Evolutionary conservation across 1,284 basidiomycete genomes (phyloP).

Genomic region (Exobasidium rhododendri): DNA sequence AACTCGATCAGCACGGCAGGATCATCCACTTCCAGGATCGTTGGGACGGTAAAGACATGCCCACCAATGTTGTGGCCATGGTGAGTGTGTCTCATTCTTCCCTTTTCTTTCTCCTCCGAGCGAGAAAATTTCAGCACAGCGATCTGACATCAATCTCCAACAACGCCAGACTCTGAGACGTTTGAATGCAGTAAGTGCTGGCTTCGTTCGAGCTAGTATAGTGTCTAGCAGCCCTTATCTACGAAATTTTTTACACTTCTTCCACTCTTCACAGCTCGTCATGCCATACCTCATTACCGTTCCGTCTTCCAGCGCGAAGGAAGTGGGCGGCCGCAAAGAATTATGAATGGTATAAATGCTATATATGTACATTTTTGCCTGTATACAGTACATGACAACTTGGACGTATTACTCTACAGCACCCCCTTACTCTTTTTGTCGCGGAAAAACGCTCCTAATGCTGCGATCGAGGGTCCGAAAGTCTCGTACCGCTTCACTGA

Average conservation of each 20-base stretch:
- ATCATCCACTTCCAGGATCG: constrained; percentile 65
- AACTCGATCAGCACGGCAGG: constrained; percentile 65
- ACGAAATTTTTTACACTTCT: neutral
- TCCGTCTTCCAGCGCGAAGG: neutral
- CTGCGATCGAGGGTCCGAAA: constrained; percentile 11
- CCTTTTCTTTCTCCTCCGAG: too few species aligned
- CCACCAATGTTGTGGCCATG: neutral
- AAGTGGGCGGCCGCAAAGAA: too few species aligned
- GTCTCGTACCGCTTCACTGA: neutral
- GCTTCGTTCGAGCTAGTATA: neutral
- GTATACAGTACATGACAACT: too few species aligned
- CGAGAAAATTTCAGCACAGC: too few species aligned
- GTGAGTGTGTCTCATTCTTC: neutral
- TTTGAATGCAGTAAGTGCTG: constrained; percentile 13
- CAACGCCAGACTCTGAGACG: constrained; percentile 11
- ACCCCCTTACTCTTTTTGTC: constrained; percentile 3
- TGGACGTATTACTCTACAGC: too few species aligned
- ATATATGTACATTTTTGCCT: neutral
- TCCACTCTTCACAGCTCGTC: constrained; percentile 5
- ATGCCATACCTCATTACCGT: constrained; percentile 14
- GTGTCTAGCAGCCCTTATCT: neutral
- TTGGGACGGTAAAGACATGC: constrained; percentile 57
- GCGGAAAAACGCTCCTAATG: constrained; percentile 8
- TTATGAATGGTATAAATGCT: neutral
- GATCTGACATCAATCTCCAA: neutral